Base-by-base conservation (phyloP, 306 rosid genomes). In the Dalbergia cochinchinensis region DNA sequence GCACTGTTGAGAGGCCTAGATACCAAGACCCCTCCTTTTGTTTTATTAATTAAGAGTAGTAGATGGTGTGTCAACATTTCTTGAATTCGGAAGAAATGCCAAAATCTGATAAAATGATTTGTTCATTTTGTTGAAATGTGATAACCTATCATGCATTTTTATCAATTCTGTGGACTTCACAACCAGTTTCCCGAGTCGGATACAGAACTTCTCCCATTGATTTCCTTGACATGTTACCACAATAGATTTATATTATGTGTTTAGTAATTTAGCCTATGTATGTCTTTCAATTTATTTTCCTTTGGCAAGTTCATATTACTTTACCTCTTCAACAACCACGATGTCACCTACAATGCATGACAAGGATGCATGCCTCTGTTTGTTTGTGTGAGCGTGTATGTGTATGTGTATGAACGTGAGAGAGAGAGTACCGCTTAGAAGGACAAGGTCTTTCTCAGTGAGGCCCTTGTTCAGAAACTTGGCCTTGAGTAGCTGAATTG, bases 381-480 rank as follows among this genome's bases (percentile, higher is more conserved):
- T 39, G 62, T 51, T 37, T 67, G 58, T 68, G 33, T 44, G 65
- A 31, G 85, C 54, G 85, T 48, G 83, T 31, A 69, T 44, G 22
- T 20, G 22, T 20, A 37, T 44, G 77, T 61, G 83, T 9, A 80
- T 19, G 5, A 14, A 62, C 50, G 53, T 37, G 83, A 72, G 87
- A 81, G 77, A 81, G 67, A 77, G 39, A 78, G 42, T 77, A 94
- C 97, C 99, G 78, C 81, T 85, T 3, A 94, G 95, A 61, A 91
- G 85, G n/a, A 92, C 99, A 34, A 94, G 93, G 87, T 94, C 99
- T 69, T 87, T 91, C 0, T 82, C 86, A 0, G 85, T 74, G 82
- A 94, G 92, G 12, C 99, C 97, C 74, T 88, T 92, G 42, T 72
- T 33, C 0, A 64, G 62, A 73, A 92, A 92, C 89, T 91, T 94